Evolutionary conservation across 768 basidiomycete species (phyloP), one percentile per base, ranked within the genome.

Genomic region (Termitomyces sp.): DNA sequence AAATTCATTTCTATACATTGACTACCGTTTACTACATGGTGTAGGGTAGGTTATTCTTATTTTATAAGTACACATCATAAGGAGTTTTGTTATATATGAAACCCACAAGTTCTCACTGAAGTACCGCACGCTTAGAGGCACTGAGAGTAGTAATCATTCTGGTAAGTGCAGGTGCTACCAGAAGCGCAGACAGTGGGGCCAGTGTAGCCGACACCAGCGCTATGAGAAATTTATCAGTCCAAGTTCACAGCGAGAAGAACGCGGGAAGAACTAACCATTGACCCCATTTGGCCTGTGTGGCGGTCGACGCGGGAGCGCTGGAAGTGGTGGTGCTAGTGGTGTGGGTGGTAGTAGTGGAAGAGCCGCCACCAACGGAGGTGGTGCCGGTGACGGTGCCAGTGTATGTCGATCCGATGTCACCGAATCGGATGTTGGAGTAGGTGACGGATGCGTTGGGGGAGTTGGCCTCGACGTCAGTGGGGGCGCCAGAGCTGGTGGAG

Each of bases 401-500:
- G 31, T 56, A 54, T 16, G 53, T 54, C 38, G 53, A 47, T 33
- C 53, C 52, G 16, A 52, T 52, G 7, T 52, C 51, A 50, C 54
- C 54, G 18, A 55, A 35, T 22, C 45, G 41, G 31, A 54, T 54
- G 22, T 54, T 81, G 38, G 79, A 80, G 73, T 65, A 82, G 55
- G 70, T 54, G 23, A 54, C 75, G 72, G 50, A 72, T 23, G 54
- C 39, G 41, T 55, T 50, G 33, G 54, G 47, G 18, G 42, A 45
- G 20, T 50, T 38, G 41, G 66, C 51, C 64, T 75, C 74, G 64
- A 76, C 73, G 33, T 70, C 64, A 36, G 18, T 57, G 40, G 71
- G 72, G 9, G 61, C 63, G 52, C 74, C 75, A 6, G 75, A 75
- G 25, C 61, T 63, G 44, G 74, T 72, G 12, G 74, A 48, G 65